These are phyloP conservation scores for Amanita rubescens DNA, from an alignment of 768 basidiomycete species.

Conservation along the genomic window DNA sequence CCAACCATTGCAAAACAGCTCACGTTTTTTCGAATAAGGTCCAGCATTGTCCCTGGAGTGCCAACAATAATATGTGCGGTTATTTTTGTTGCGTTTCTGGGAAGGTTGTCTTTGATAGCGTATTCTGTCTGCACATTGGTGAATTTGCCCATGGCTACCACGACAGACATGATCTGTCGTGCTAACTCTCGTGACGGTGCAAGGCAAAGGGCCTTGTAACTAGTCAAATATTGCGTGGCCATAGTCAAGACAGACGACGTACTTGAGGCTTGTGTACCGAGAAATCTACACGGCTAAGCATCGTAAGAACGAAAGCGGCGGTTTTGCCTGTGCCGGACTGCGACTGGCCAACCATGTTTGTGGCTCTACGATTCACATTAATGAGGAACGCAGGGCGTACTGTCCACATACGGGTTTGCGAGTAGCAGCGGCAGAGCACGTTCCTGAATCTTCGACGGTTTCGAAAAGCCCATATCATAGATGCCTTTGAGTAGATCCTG, in stretches of 20 bases:
- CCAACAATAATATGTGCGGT: constrained; percentile 92
- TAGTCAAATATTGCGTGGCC: not conserved
- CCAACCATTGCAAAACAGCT: not conserved
- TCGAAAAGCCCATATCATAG: constrained; percentile 92
- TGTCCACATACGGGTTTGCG: constrained; percentile 66
- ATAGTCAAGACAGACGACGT: not conserved
- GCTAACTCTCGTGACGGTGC: constrained; percentile 96
- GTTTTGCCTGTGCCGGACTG: constrained; percentile 99
- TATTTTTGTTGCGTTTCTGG: constrained; percentile 54
- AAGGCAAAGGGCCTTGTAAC: constrained; percentile 81
- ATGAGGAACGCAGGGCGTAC: not conserved
- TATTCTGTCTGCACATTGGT: constrained; percentile 91
- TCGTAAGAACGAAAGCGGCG: constrained; percentile 94
- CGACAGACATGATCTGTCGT: constrained; percentile 94
- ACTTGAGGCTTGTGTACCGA: constrained; percentile 80
- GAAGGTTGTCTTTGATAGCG: constrained; percentile 85
- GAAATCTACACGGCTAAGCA: constrained; percentile 92
- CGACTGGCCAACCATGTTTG: constrained; percentile 98
- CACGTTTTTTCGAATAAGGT: constrained; percentile 67
- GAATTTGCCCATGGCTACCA: constrained; percentile 92
- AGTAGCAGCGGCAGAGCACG: constrained; percentile 89
- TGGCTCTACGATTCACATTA: constrained; percentile 52
- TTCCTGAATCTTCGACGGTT: constrained; percentile 99
- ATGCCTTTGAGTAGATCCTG: constrained; percentile 88
- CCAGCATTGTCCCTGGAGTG: constrained; percentile 91